Conservation (phyloP, 495 filamentous ascomycete genomes). For the Aspergillus homomorphus region DNA sequence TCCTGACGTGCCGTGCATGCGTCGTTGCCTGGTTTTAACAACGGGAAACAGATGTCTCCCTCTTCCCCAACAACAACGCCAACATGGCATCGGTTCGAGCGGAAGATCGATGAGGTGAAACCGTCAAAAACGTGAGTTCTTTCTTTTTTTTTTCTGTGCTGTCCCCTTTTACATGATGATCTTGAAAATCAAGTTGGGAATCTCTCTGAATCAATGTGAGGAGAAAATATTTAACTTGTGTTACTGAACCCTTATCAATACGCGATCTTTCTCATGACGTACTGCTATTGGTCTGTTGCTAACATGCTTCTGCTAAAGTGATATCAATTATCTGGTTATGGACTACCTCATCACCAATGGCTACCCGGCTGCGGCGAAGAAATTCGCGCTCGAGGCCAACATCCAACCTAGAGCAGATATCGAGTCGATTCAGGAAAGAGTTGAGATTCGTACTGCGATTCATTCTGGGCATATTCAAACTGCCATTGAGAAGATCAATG, state of each 20-base stretch:
- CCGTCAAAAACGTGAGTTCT: slow-evolving; percentile 81
- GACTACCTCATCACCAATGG: slow-evolving; percentile 97
- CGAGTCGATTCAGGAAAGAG: slow-evolving; percentile 69
- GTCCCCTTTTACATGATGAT: slow-evolving; percentile 65
- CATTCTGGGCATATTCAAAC: slow-evolving; percentile 77
- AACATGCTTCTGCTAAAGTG: slow-evolving; percentile 52
- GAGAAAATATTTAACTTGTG: slow-evolving; percentile 79
- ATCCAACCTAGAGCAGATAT: slow-evolving; percentile 67
- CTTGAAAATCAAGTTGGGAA: slow-evolving; percentile 93
- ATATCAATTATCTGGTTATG: slow-evolving; percentile 93
- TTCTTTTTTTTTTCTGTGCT: slow-evolving; percentile 10
- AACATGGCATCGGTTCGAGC: slow-evolving; percentile 68
- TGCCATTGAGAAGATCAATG: slow-evolving; percentile 84
- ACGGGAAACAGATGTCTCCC: slow-evolving; percentile 58
- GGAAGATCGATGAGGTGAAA: slow-evolving; percentile 79
- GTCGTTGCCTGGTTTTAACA: slow-evolving; percentile 44
- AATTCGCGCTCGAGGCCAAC: slow-evolving; percentile 92
- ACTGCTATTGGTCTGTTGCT: slow-evolving; percentile 23
- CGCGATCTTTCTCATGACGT: slow-evolving; percentile 13
- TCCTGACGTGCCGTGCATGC: slow-evolving; percentile 35
- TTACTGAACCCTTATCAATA: slow-evolving; percentile 49
- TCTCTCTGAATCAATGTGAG: slow-evolving; percentile 95
- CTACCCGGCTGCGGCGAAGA: slow-evolving; percentile 88
- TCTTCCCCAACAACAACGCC: slow-evolving; percentile 64
- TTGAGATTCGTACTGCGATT: slow-evolving; percentile 76